These are phyloP conservation scores for Scleroderma bovista DNA, from an alignment of 768 basidiomycete genomes.

Conservation along the genomic window DNA sequence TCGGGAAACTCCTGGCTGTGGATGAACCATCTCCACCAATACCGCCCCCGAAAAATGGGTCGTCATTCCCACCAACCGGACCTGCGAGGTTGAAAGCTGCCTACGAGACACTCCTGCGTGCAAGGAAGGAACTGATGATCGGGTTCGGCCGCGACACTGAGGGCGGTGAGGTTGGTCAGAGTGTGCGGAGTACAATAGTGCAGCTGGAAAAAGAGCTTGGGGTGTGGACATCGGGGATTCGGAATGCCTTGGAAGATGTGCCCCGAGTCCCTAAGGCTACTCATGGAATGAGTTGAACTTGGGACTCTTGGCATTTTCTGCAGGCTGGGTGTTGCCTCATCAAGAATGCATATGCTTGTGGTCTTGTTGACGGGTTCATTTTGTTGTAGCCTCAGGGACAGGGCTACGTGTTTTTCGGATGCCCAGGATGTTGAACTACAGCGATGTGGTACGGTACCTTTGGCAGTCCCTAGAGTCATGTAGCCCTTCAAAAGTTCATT, in stretches of 20 bases:
- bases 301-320: too few species aligned
- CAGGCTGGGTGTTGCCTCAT: too few species aligned
- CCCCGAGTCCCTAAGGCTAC: background rate
- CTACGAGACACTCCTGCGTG: conserved; percentile 56
- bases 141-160: conserved; percentile 69
- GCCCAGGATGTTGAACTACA: too few species aligned
- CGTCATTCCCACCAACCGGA: conserved; percentile 62
- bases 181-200: conserved; percentile 54
- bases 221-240: conserved; percentile 61
- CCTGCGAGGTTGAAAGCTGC: conserved; percentile 58
- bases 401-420: too few species aligned
- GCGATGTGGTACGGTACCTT: too few species aligned
- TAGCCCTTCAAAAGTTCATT: too few species aligned
- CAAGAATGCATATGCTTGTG: too few species aligned
- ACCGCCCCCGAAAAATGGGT: conserved; percentile 8
- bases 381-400: too few species aligned
- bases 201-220: conserved; percentile 68
- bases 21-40: conserved; percentile 56
- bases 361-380: too few species aligned
- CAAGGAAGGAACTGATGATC: conserved; percentile 53
- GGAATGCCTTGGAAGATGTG: conserved; percentile 47
- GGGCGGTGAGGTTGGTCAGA: conserved; percentile 66
- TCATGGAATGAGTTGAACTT: too few species aligned
- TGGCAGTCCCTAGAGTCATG: too few species aligned
- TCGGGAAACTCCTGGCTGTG: conserved; percentile 76